A percentile compares a stretch with the other conserved stretches of the same genome.
Evolutionary conservation across 257 asterid genomes (phyloP).

Genomic region (Ajuga chamaepitys): DNA sequence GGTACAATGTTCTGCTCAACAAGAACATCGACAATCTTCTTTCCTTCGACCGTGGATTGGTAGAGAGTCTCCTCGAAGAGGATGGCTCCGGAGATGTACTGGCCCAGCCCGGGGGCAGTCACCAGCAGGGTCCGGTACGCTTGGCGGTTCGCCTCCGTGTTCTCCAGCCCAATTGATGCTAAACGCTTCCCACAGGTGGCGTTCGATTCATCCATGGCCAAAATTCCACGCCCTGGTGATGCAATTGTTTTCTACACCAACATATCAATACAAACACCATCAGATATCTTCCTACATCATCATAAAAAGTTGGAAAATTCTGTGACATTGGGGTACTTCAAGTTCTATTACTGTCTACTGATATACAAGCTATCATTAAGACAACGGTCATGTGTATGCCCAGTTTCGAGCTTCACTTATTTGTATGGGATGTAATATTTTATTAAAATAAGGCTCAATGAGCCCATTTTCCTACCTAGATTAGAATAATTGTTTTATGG

Average conservation of each 20-base stretch:
- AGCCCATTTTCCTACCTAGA: too few species aligned
- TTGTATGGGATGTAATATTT: too few species aligned
- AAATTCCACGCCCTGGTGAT: conserved; percentile 79
- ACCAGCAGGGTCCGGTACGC: conserved; percentile 83
- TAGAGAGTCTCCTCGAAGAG: conserved; percentile 90
- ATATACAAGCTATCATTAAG: too few species aligned
- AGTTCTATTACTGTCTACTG: too few species aligned
- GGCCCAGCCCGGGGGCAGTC: conserved; percentile 70
- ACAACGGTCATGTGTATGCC: too few species aligned
- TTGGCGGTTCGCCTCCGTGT: conserved; percentile 95
- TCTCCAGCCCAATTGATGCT: conserved; percentile 84
- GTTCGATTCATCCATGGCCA: conserved; percentile 93
- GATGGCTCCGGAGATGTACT: conserved; percentile 85
- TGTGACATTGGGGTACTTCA: too few species aligned
- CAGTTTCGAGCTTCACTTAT: too few species aligned
- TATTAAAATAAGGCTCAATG: too few species aligned
- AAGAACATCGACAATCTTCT: conserved; percentile 79
- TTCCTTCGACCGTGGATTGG: conserved; percentile 77
- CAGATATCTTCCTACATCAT: not conserved
- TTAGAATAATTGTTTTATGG: too few species aligned
- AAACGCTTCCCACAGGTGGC: conserved; percentile 91
- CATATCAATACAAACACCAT: not conserved
- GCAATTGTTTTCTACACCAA: conserved; percentile 69
- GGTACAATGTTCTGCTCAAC: conserved; percentile 74
- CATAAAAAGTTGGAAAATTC: too few species aligned